Evolutionary conservation across 306 rosid species (phyloP).

Genomic region (Acacia crassicarpa): DNA sequence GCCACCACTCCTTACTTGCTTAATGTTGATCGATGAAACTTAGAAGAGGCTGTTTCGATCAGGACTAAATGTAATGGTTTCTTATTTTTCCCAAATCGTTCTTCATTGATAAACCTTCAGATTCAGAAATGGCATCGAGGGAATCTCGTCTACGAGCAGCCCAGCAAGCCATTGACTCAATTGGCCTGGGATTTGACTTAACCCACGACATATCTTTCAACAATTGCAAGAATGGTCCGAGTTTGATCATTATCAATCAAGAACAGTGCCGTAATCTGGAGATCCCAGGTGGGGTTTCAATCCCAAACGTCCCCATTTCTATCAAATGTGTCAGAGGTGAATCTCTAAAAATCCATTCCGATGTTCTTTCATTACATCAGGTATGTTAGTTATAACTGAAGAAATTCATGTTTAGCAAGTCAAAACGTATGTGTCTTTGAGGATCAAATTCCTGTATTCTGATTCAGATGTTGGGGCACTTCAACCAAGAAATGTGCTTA

Average conservation of each 20-base stretch:
- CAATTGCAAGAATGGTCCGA: constrained; percentile 46
- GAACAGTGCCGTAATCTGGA: constrained; percentile 40
- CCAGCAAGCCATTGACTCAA: constrained; percentile 70
- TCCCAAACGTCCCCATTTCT: constrained; percentile 62
- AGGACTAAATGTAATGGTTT: background rate
- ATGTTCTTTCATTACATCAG: constrained; percentile 57
- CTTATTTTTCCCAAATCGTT: background rate
- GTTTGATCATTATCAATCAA: constrained; percentile 51
- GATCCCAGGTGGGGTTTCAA: constrained; percentile 66
- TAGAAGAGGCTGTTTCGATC: no score
- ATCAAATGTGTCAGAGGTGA: constrained; percentile 78
- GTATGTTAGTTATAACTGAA: background rate
- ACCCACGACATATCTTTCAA: constrained; percentile 34
- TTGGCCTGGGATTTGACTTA: constrained; percentile 57
- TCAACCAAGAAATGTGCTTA: constrained; percentile 73
- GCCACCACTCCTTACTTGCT: no score
- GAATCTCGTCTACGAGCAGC: constrained; percentile 43
- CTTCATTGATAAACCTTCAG: background rate
- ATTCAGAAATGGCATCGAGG: constrained; percentile 55
- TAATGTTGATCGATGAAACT: background rate
- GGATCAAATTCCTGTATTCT: background rate
- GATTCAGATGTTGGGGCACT: constrained; percentile 83
- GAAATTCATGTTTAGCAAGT: background rate
- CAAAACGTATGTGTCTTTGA: background rate
- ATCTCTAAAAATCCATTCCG: constrained; percentile 49